These are phyloP conservation scores for Solanum megistacrolobum DNA, from an alignment of 257 asterid genomes.

Conservation along the genomic window DNA sequence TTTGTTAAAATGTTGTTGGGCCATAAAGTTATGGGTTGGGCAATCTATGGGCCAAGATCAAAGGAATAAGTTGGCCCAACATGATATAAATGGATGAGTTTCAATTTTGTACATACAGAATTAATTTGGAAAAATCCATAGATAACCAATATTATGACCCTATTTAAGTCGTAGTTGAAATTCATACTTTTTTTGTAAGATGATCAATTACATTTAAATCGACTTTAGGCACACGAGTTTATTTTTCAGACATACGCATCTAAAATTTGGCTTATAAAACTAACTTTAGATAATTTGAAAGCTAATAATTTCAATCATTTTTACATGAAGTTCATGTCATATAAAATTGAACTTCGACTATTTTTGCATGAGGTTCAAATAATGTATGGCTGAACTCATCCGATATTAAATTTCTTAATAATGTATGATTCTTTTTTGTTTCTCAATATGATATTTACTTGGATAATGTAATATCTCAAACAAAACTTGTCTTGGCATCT, in stretches of 20 bases:
- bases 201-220: background rate
- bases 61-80: background rate
- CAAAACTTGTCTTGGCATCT: too few species aligned
- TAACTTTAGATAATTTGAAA: background rate
- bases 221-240: background rate
- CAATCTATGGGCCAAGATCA: background rate
- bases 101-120: background rate
- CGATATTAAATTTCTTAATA: too few species aligned
- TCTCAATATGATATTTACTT: too few species aligned
- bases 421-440: too few species aligned
- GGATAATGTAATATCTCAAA: too few species aligned
- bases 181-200: background rate
- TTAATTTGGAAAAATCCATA: background rate
- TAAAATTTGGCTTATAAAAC: background rate
- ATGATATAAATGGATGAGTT: background rate
- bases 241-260: background rate
- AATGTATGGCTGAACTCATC: too few species aligned
- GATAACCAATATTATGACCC: background rate
- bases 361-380: background rate
- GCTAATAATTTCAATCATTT: background rate
- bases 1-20: background rate
- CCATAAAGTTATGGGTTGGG: background rate
- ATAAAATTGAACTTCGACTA: background rate
- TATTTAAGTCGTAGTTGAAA: background rate
- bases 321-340: background rate